phyloP scores from a whole-genome alignment of 1,139 yeast species.

The Saccharomycopsis crataegensis region DNA sequence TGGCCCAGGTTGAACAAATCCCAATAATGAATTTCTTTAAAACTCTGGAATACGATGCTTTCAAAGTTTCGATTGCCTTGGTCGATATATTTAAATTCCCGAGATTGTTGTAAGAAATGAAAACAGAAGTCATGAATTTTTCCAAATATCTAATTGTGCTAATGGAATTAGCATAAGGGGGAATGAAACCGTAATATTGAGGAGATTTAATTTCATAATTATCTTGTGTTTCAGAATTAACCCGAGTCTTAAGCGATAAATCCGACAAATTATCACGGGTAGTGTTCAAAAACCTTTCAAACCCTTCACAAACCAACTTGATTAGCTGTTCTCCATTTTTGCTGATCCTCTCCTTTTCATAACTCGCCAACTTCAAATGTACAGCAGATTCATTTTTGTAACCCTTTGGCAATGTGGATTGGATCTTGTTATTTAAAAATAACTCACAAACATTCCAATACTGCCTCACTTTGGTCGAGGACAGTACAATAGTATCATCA shows the following conservation, averaged over 20 bases:
- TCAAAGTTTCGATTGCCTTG: conserved; percentile 28
- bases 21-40: conserved; percentile 40
- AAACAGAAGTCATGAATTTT: conserved; percentile 32
- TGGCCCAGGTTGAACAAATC: conserved; percentile 42
- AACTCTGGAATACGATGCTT: conserved; percentile 31
- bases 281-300: conserved; percentile 33
- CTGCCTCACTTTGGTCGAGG: conserved; percentile 22
- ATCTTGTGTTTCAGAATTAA: not conserved
- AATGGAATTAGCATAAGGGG: conserved; percentile 53
- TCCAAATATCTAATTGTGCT: conserved; percentile 45
- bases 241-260: not conserved
- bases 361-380: conserved; percentile 32
- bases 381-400: conserved; percentile 34
- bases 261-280: conserved; percentile 27
- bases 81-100: conserved; percentile 37
- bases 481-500: conserved; percentile 31
- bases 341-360: conserved; percentile 33
- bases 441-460: conserved; percentile 39
- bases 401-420: conserved; percentile 35
- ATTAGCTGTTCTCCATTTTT: conserved; percentile 32
- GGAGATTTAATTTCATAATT: conserved; percentile 23
- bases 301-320: conserved; percentile 29
- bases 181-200: conserved; percentile 45
- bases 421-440: conserved; percentile 39
- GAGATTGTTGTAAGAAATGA: conserved; percentile 36